phyloP scores from a whole-genome alignment of 495 filamentous ascomycete genomes.

The Daldinia vernicosa region DNA sequence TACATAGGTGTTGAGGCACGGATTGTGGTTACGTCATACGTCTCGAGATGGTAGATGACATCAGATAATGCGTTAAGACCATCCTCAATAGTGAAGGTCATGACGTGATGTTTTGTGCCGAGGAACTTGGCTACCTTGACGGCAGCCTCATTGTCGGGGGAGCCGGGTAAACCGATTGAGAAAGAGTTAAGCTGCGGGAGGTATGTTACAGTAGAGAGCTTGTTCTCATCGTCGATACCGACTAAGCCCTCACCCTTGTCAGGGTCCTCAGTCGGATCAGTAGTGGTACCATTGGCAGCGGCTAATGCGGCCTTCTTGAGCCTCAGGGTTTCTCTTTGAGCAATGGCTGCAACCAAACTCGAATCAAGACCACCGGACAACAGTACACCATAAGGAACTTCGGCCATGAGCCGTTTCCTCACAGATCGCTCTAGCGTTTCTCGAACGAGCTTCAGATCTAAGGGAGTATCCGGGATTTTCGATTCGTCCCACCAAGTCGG shows the following conservation, averaged over 20 bases:
- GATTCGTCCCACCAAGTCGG: slow-evolving; percentile 91
- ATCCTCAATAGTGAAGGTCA: slow-evolving; percentile 97
- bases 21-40: slow-evolving; percentile 97
- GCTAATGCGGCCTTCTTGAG: slow-evolving; percentile 68
- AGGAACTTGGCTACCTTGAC: slow-evolving; percentile 91
- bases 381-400: slow-evolving; percentile 96
- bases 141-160: slow-evolving; percentile 90
- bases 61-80: slow-evolving; percentile 94
- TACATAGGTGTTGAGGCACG: slow-evolving; percentile 99
- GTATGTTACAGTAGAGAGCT: slow-evolving; percentile 88
- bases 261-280: slow-evolving; percentile 55
- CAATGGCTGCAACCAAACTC: slow-evolving; percentile 92
- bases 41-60: slow-evolving; percentile 97
- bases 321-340: slow-evolving; percentile 86
- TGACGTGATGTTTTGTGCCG: slow-evolving; percentile 95
- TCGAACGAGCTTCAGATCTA: slow-evolving; percentile 83
- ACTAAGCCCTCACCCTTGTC: slow-evolving; percentile 75
- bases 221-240: slow-evolving; percentile 90
- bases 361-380: slow-evolving; percentile 97
- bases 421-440: slow-evolving; percentile 88
- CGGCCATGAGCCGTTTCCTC: slow-evolving; percentile 96
- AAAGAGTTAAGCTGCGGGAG: slow-evolving; percentile 97
- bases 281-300: slow-evolving; percentile 54
- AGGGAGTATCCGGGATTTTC: slow-evolving; percentile 76
- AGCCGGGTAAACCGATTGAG: slow-evolving; percentile 91